Conservation (phyloP, 768 basidiomycete species). For the Porpolomopsis calyptriformis region DNA sequence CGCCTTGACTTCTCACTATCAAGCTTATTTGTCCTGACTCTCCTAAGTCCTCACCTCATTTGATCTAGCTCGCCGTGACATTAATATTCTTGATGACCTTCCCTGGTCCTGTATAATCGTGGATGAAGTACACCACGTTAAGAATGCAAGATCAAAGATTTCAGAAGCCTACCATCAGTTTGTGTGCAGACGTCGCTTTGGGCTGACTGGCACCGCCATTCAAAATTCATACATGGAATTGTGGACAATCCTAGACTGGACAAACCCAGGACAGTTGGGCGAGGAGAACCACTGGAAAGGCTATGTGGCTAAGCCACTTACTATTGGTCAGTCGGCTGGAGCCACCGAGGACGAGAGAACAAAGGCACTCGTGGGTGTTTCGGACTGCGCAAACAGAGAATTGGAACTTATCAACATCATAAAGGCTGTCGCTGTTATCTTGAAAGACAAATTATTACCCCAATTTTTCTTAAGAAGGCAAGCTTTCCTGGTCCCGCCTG, state of each 20-base stretch:
- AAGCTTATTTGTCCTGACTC: slow-evolving; percentile 2
- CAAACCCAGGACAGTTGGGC: slow-evolving; percentile 73
- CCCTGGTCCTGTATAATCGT: slow-evolving; percentile 67
- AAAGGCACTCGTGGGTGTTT: slow-evolving; percentile 35
- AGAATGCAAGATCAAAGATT: slow-evolving; percentile 61
- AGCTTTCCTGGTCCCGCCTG: slow-evolving; percentile 3
- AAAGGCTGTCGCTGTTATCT: slow-evolving; percentile 46
- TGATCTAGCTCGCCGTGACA: slow-evolving; percentile 62
- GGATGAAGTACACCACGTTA: slow-evolving; percentile 87
- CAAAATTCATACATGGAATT: slow-evolving; percentile 89
- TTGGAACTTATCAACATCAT: neutral
- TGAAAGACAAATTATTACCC: slow-evolving; percentile 65
- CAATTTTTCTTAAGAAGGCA: slow-evolving; percentile 76
- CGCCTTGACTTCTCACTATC: neutral
- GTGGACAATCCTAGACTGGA: slow-evolving; percentile 90
- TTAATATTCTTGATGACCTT: slow-evolving; percentile 56
- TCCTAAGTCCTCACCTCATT: slow-evolving; percentile 68
- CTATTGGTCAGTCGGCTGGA: slow-evolving; percentile 52
- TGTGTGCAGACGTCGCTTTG: slow-evolving; percentile 58
- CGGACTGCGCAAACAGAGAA: neutral
- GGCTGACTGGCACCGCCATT: slow-evolving; percentile 68
- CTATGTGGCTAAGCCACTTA: slow-evolving; percentile 59
- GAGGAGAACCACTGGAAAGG: slow-evolving; percentile 66
- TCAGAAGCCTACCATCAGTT: slow-evolving; percentile 66
- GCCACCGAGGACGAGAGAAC: slow-evolving; percentile 54